Conservation (phyloP, 2,329 filamentous ascomycete genomes). For the Purpureocillium lavendulum region DNA sequence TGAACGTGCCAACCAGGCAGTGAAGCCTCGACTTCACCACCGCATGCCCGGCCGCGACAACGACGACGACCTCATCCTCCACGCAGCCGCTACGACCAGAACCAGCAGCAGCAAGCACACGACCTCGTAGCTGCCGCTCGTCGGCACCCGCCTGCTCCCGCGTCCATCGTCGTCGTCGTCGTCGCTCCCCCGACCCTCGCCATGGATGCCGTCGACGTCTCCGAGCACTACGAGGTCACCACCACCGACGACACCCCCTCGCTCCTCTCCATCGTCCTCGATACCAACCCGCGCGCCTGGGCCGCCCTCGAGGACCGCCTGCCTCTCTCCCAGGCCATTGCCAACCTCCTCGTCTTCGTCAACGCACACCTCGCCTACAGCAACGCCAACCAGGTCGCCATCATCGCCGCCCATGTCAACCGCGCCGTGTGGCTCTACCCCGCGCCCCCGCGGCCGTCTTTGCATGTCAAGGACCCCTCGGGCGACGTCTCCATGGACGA, state of each 20-base stretch:
- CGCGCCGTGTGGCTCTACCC: slow-evolving; percentile 89
- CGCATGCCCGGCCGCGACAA: too few relatives aligned
- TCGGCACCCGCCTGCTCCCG: too few relatives aligned
- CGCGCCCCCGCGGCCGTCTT: slow-evolving; percentile 22
- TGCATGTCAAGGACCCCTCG: slow-evolving; percentile 20
- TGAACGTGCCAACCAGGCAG: too few relatives aligned
- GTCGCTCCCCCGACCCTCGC: slow-evolving; percentile 11
- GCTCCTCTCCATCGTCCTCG: slow-evolving; percentile 82
- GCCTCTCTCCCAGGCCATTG: slow-evolving; percentile 74
- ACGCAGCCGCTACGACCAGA: too few relatives aligned
- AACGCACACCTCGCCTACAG: slow-evolving; percentile 94
- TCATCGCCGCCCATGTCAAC: slow-evolving; percentile 83
- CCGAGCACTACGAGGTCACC: slow-evolving; percentile 51
- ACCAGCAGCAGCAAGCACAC: too few relatives aligned
- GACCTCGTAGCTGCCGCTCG: slow-evolving; percentile 24
- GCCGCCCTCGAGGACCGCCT: slow-evolving; percentile 65
- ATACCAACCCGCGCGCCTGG: slow-evolving; percentile 96
- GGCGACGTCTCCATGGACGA: slow-evolving; percentile 53
- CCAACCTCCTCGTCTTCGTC: slow-evolving; percentile 88
- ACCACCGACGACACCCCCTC: slow-evolving; percentile 59
- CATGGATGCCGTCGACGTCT: slow-evolving; percentile 49
- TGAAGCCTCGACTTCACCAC: too few relatives aligned
- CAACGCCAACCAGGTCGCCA: slow-evolving; percentile 84
- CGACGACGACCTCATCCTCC: background rate
- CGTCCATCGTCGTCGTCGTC: slow-evolving; percentile 8